Conservation (phyloP, 1,284 basidiomycete genomes). For the Sporisorium scitamineum region DNA sequence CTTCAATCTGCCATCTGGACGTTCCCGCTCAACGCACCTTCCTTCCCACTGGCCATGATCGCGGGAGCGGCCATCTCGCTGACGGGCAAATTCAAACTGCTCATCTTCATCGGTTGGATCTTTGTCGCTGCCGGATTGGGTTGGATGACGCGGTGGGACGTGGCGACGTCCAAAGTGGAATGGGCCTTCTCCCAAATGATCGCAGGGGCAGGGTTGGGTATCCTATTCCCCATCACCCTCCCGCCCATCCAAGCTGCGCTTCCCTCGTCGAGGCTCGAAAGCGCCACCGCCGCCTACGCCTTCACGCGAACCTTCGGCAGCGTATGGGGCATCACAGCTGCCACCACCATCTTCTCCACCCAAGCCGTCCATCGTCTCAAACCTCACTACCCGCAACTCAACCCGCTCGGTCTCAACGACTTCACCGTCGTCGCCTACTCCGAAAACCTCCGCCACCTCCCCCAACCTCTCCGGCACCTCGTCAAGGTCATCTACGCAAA, state of each 20-base stretch:
- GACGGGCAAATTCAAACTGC: conserved; percentile 59
- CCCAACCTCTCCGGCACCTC: conserved; percentile 12
- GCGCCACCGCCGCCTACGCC: conserved; percentile 47
- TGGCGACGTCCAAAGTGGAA: conserved; percentile 60
- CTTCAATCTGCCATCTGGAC: conserved; percentile 71
- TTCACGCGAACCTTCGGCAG: conserved; percentile 54
- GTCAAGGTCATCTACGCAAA: conserved; percentile 29
- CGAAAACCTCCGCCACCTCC: conserved; percentile 18
- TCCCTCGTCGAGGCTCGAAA: conserved; percentile 34
- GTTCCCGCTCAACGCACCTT: conserved; percentile 66
- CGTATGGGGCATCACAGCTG: conserved; percentile 51
- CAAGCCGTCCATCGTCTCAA: conserved; percentile 16
- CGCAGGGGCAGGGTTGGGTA: conserved; percentile 42
- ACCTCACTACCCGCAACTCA: conserved; percentile 19
- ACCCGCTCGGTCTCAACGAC: conserved; percentile 38
- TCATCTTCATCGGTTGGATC: conserved; percentile 68
- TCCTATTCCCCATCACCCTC: conserved; percentile 50
- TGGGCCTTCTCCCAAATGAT: conserved; percentile 69
- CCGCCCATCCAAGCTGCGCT: conserved; percentile 51
- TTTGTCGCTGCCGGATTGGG: conserved; percentile 56
- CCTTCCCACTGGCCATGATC: conserved; percentile 42
- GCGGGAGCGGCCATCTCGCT: conserved; percentile 55
- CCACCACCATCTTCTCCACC: conserved; percentile 51
- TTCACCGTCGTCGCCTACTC: conserved; percentile 38
- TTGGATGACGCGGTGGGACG: conserved; percentile 68